phyloP scores from a whole-genome alignment of 192 early-diverging fungal species.

The Podochytrium sp. region DNA sequence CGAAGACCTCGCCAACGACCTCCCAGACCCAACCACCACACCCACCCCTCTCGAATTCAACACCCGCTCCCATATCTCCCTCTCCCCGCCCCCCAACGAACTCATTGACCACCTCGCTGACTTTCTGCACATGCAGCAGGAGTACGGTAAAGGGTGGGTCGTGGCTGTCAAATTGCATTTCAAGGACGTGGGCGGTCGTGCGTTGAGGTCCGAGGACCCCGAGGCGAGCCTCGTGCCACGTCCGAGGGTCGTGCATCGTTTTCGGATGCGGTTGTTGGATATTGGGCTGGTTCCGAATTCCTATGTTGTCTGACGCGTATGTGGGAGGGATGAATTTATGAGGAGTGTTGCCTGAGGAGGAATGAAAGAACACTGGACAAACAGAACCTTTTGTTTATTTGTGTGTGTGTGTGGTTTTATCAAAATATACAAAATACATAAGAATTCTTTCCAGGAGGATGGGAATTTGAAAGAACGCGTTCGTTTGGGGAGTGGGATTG shows the following conservation, averaged over 20 bases:
- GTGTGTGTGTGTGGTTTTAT: too few species aligned
- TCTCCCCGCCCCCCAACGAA: background rate
- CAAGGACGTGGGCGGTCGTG: background rate
- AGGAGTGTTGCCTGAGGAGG: too few species aligned
- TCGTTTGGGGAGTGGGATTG: too few species aligned
- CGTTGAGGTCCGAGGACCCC: background rate
- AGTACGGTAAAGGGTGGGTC: constrained; percentile 17
- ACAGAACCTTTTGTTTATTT: too few species aligned
- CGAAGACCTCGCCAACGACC: background rate
- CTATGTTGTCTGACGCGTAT: too few species aligned
- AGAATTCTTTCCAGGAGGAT: too few species aligned
- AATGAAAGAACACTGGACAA: too few species aligned
- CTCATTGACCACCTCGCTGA: background rate
- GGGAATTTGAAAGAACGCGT: too few species aligned
- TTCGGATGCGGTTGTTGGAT: background rate
- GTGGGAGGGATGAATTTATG: too few species aligned
- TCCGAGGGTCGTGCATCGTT: constrained; percentile 1
- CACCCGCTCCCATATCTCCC: background rate
- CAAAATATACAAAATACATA: too few species aligned
- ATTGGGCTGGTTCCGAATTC: constrained; percentile 1
- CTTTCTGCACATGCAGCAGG: constrained; percentile 10
- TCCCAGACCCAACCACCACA: background rate
- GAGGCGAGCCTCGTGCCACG: too few species aligned
- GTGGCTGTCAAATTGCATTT: constrained; percentile 6
- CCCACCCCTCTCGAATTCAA: background rate